Evolutionary conservation across 2,329 filamentous ascomycete genomes (phyloP).

Genomic region (Epichloe baconii): DNA sequence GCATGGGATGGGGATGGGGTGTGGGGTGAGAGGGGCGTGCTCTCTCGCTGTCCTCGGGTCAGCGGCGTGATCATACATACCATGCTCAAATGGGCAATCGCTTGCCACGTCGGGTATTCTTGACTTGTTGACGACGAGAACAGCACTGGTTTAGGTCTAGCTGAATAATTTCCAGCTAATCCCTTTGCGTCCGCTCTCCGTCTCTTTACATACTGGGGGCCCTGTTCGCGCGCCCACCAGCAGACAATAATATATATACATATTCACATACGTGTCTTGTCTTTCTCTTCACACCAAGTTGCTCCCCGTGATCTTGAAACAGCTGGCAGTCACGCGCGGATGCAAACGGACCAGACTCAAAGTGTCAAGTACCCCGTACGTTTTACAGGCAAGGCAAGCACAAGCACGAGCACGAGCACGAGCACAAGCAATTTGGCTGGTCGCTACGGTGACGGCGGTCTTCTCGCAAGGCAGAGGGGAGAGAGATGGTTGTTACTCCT

Average conservation of each 20-base stretch:
- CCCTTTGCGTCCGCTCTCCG: background rate
- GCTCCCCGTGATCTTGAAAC: conserved; percentile 4
- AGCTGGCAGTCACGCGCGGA: conserved; percentile 4
- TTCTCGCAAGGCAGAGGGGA: no score
- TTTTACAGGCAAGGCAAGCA: no score
- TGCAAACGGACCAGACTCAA: no score
- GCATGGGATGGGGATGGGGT: background rate
- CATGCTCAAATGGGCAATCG: background rate
- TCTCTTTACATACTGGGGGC: background rate
- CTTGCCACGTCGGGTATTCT: no score
- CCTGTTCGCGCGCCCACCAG: background rate
- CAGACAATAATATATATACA: background rate
- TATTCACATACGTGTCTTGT: background rate
- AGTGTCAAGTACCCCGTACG: no score
- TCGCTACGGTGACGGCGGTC: no score
- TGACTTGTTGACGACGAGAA: no score
- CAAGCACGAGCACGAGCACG: no score
- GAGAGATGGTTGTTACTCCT: no score
- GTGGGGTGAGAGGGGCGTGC: background rate
- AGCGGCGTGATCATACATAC: background rate
- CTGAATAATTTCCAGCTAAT: background rate
- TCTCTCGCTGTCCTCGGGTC: background rate
- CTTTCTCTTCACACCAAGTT: background rate
- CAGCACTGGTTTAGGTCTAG: background rate
- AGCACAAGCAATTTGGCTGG: no score